Conservation (phyloP, 2,329 filamentous ascomycete genomes). For the Aspergillus transmontanensis region DNA sequence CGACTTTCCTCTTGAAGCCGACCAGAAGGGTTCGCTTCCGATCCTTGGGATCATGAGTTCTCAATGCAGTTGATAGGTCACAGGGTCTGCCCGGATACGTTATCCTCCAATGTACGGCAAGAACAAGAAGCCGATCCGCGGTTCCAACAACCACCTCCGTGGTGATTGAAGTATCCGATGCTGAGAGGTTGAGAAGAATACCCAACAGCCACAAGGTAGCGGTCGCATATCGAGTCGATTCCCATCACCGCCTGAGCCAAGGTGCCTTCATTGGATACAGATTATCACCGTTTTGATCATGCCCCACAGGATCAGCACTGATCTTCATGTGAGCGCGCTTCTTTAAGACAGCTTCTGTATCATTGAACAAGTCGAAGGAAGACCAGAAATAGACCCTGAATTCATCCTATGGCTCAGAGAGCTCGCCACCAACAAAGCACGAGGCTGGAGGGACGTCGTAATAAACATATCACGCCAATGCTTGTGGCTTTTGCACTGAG, state of each 20-base stretch:
- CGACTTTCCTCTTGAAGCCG: not conserved
- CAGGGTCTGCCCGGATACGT: not conserved
- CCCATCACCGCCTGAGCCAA: not conserved
- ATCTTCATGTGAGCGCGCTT: slow-evolving; percentile 1
- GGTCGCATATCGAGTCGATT: not conserved
- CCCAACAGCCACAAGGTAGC: not conserved
- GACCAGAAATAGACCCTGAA: not conserved
- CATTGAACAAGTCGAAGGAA: not conserved
- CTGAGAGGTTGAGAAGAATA: not conserved
- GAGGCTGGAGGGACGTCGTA: not conserved
- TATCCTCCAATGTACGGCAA: not conserved
- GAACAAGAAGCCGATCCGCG: not conserved
- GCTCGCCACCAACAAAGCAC: not conserved
- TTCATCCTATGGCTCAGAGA: not conserved
- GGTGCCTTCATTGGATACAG: not conserved
- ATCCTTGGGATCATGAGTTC: not conserved
- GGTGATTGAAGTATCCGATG: not conserved
- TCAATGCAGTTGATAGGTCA: not conserved
- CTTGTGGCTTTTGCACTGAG: not conserved
- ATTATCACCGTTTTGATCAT: not conserved
- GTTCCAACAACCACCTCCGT: not conserved
- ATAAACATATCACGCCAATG: not conserved
- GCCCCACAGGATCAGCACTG: slow-evolving; percentile 3
- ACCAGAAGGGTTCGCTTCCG: not conserved
- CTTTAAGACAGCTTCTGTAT: not conserved